These are phyloP conservation scores for Solanum neorickii DNA, from an alignment of 257 asterid genomes.

Conservation along the genomic window DNA sequence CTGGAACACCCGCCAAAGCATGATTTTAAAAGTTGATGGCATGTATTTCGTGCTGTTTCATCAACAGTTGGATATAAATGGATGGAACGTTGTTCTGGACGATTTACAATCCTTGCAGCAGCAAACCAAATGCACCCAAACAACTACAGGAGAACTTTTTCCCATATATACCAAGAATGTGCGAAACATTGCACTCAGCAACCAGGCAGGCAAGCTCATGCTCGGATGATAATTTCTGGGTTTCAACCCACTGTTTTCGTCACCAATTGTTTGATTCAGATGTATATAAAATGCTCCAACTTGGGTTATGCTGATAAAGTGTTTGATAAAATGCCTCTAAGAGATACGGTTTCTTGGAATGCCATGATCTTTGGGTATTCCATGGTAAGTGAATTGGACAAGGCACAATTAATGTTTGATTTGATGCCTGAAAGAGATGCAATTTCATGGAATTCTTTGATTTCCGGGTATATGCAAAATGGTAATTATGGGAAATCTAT, in stretches of 20 bases:
- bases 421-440: slow-evolving; percentile 64
- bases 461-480: slow-evolving; percentile 68
- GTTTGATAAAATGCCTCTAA: slow-evolving; percentile 60
- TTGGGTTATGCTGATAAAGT: slow-evolving; percentile 41
- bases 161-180: slow-evolving; percentile 62
- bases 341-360: slow-evolving; percentile 65
- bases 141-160: slow-evolving; percentile 38
- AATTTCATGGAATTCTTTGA: slow-evolving; percentile 79
- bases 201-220: slow-evolving; percentile 68
- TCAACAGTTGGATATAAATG: slow-evolving; percentile 9
- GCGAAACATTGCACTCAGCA: slow-evolving; percentile 30
- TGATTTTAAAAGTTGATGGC: slow-evolving; percentile 45
- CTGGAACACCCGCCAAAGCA: slow-evolving; percentile 29
- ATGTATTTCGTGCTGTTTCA: slow-evolving; percentile 8
- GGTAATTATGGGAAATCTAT: slow-evolving; percentile 29
- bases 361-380: slow-evolving; percentile 64
- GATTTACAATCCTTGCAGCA: slow-evolving; percentile 15
- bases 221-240: slow-evolving; percentile 52
- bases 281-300: slow-evolving; percentile 42
- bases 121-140: slow-evolving; percentile 1
- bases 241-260: slow-evolving; percentile 71
- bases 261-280: slow-evolving; percentile 58
- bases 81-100: background rate
- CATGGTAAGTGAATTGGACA: slow-evolving; percentile 18
- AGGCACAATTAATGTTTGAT: slow-evolving; percentile 36